Evolutionary conservation across 345 rosid genomes (phyloP).

Genomic region (Acer negundo): DNA sequence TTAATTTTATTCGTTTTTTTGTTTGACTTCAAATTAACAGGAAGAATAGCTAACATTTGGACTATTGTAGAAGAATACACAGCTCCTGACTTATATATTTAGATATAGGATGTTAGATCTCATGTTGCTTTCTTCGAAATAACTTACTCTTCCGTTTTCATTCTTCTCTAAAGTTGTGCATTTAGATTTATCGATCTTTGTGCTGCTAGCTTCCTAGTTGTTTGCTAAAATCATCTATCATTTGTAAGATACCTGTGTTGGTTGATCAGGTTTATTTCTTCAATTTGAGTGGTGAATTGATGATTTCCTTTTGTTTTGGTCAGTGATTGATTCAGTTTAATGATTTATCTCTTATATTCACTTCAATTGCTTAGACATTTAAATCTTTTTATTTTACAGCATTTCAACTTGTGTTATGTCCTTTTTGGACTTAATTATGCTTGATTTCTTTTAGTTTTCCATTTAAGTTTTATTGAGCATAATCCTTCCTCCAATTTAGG

Average conservation of each 20-base stretch:
- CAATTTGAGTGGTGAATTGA: slow-evolving; percentile 3
- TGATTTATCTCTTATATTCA: no score
- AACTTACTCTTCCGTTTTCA: background rate
- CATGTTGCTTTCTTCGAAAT: no score
- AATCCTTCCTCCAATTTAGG: background rate
- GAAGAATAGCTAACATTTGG: no score
- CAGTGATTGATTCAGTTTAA: background rate
- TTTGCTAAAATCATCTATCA: background rate
- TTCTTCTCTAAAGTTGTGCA: background rate
- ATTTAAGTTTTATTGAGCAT: background rate
- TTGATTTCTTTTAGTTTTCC: background rate
- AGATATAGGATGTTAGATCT: background rate
- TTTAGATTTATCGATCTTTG: background rate
- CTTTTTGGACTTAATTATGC: background rate
- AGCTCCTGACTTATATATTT: no score
- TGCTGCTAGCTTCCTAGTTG: background rate
- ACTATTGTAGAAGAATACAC: no score
- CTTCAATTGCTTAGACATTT: background rate
- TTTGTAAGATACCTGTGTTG: background rate
- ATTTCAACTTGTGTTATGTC: background rate
- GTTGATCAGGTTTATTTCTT: slow-evolving; percentile 10
- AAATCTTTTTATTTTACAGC: background rate
- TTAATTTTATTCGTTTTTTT: no score
- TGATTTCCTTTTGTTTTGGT: background rate
- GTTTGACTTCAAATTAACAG: no score